Evolutionary conservation across 176 grass and related monocot species (phyloP), one percentile per base, ranked within the genome.

Genomic region (Avena sativa): DNA sequence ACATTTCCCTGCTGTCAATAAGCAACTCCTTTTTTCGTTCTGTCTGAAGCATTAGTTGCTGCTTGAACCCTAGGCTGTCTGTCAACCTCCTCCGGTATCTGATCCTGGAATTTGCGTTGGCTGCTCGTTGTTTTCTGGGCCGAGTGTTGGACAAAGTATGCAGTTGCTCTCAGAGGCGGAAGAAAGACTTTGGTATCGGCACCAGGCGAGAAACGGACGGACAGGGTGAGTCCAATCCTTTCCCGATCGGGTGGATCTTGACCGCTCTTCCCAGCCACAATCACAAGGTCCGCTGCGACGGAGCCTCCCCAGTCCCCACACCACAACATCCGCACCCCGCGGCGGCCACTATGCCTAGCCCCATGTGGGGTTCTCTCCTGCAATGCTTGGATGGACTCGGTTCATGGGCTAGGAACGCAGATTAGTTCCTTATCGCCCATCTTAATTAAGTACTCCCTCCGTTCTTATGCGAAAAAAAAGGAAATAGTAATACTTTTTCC

Each of bases 171-270:
- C 81, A 28, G 50, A 34, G 32, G 32, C 32, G 32, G 5, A 5
- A 28, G 28, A 34, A 67, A 34, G 53, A 23, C 32, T 19, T 79
- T 0, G 76, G 76, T 61, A 60, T 21, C 56, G 34, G 11, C 53
- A 3, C 53, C 44, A 55, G 57, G 69, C 46, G 34, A 82, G n/a
- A 23, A 72, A 62, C 64, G 87, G 81, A 63, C 74, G 81, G 86
- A 82, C 81, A 71, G 23, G 49, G 52, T 13, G 12, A 23, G 9
- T 40, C 60, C 72, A 83, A 82, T 58, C 80, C 36, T 8, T 44
- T 60, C 51, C 73, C 53, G 17, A 8, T 30, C 14, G 53, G 30
- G 26, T 66, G 36, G 55, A 28, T n/a, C 52, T 20, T 40, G 66
- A 72, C 48, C 32, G 50, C 81, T 72, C 81, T 46, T 71, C 81